Conservation (phyloP, 1,139 yeast species). For the Pichiaceae sp. region DNA sequence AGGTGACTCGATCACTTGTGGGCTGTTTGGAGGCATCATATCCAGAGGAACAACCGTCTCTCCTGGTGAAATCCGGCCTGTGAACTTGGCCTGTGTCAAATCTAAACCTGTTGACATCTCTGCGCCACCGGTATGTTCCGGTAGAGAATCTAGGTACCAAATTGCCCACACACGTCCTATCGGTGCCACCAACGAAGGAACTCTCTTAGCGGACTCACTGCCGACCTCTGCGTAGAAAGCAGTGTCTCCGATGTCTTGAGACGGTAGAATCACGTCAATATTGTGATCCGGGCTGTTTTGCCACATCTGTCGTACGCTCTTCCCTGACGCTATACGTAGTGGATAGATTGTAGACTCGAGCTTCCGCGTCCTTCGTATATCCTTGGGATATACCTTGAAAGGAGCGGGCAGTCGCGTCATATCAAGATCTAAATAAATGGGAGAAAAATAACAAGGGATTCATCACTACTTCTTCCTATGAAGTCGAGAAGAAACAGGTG, state of each 20-base stretch:
- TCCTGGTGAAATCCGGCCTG: no score
- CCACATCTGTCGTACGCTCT: not conserved
- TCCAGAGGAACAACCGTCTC: not conserved
- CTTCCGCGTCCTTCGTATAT: slow-evolving; percentile 1
- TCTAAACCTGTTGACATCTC: no score
- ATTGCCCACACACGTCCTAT: no score
- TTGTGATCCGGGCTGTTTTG: not conserved
- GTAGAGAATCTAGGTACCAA: no score
- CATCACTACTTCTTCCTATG: no score
- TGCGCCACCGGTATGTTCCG: no score
- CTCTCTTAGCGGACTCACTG: no score
- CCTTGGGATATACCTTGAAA: slow-evolving; percentile 2
- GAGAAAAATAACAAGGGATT: no score
- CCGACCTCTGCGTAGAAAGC: not conserved
- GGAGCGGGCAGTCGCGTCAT: not conserved
- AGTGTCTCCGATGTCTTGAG: not conserved
- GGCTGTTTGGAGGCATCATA: not conserved
- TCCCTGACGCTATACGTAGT: not conserved
- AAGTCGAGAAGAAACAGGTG: no score
- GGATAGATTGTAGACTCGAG: slow-evolving; percentile 1
- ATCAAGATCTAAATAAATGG: no score
- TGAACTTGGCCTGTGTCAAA: no score
- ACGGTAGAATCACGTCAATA: not conserved
- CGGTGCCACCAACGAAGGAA: no score
- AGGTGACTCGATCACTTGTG: not conserved